Evolutionary conservation across 1,139 yeast genomes (phyloP).

Genomic region (Candida gigantensis): DNA sequence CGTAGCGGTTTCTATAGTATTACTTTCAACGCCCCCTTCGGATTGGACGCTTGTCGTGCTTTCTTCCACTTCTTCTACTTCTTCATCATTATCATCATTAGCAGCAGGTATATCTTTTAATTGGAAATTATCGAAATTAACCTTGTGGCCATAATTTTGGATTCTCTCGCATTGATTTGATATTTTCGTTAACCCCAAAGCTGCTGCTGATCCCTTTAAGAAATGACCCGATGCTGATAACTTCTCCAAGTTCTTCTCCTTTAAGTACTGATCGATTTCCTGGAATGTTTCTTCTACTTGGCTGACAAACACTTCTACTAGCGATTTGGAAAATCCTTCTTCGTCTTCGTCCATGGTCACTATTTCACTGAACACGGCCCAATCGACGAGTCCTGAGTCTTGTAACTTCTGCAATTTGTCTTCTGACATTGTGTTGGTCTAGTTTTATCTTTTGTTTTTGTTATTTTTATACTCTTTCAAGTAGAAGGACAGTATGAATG

Average conservation of each 20-base stretch:
- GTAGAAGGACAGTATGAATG: too few species aligned
- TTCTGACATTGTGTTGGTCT: slow-evolving; percentile 25
- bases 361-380: slow-evolving; percentile 86
- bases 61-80: too few species aligned
- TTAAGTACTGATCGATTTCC: slow-evolving; percentile 63
- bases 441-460: slow-evolving; percentile 1
- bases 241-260: slow-evolving; percentile 50
- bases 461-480: neutral
- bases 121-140: slow-evolving; percentile 46
- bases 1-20: neutral
- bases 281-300: slow-evolving; percentile 83
- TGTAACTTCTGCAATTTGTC: slow-evolving; percentile 39
- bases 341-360: slow-evolving; percentile 93
- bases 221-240: slow-evolving; percentile 86
- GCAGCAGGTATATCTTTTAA: slow-evolving; percentile 16
- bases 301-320: slow-evolving; percentile 81
- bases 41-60: too few species aligned
- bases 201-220: slow-evolving; percentile 93
- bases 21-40: too few species aligned
- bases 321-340: slow-evolving; percentile 77
- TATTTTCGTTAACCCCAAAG: slow-evolving; percentile 80
- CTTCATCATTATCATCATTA: slow-evolving; percentile 8
- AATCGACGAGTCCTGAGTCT: slow-evolving; percentile 71
- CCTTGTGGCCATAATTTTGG: slow-evolving; percentile 78
- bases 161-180: slow-evolving; percentile 89